Conservation (phyloP, 441 rosid genomes). For the Melastoma candidum region DNA sequence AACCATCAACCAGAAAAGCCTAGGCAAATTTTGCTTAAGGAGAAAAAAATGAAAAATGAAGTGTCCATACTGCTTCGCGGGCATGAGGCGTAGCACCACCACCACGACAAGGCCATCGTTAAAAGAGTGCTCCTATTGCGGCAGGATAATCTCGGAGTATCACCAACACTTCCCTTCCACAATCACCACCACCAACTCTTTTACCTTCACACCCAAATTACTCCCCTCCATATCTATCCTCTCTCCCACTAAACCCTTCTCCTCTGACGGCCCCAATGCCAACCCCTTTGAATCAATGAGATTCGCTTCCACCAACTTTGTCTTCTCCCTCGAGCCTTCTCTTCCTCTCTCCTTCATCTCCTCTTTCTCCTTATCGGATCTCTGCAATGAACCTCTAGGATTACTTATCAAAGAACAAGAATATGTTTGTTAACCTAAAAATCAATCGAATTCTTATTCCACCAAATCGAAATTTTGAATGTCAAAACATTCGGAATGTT, state of each 20-base stretch:
- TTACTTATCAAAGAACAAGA: too few species aligned
- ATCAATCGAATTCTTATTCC: too few species aligned
- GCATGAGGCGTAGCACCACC: slow-evolving; percentile 63
- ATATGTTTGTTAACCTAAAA: too few species aligned
- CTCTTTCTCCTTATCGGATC: slow-evolving; percentile 49
- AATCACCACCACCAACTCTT: slow-evolving; percentile 44
- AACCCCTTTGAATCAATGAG: slow-evolving; percentile 85
- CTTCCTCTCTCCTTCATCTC: slow-evolving; percentile 74
- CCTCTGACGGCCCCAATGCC: slow-evolving; percentile 30
- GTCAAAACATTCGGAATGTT: too few species aligned
- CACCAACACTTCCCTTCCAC: slow-evolving; percentile 24
- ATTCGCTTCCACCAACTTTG: slow-evolving; percentile 76
- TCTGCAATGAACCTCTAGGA: too few species aligned
- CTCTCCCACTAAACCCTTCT: slow-evolving; percentile 21
- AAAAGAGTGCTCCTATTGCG: slow-evolving; percentile 79
- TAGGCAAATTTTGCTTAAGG: too few species aligned
- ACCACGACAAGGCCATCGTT: slow-evolving; percentile 53
- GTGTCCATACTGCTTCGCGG: slow-evolving; percentile 74
- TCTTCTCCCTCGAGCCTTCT: slow-evolving; percentile 67
- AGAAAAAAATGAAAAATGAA: slow-evolving; percentile 31
- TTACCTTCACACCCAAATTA: slow-evolving; percentile 73
- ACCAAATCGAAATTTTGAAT: too few species aligned
- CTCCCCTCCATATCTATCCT: slow-evolving; percentile 40
- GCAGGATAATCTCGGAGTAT: slow-evolving; percentile 74
- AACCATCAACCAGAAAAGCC: too few species aligned